phyloP scores from a whole-genome alignment of 768 basidiomycete genomes.

The Pleurotus platypus region DNA sequence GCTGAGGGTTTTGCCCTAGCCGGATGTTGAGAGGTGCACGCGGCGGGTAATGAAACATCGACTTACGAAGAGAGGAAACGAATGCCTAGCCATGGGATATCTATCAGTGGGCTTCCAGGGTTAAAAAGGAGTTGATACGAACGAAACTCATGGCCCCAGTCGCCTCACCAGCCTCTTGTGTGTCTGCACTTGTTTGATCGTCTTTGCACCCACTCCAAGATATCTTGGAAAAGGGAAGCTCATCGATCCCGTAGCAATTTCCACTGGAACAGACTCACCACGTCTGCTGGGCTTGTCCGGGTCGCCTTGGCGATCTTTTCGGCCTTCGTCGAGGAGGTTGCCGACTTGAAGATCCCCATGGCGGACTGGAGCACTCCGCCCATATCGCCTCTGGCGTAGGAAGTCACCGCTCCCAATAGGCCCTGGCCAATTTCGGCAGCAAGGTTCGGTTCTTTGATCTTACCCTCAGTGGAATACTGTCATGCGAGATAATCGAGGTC shows the following conservation, averaged over 20 bases:
- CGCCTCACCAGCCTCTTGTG: constrained; percentile 58
- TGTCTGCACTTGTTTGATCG: constrained; percentile 79
- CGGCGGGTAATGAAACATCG: neutral
- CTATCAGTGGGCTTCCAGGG: neutral
- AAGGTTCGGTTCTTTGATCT: constrained; percentile 90
- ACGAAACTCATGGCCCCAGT: constrained; percentile 83
- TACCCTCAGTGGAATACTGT: constrained; percentile 93
- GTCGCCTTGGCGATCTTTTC: constrained; percentile 56
- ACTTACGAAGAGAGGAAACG: constrained; percentile 49
- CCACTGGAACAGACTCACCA: constrained; percentile 44
- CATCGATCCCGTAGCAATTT: neutral
- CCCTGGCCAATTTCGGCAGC: constrained; percentile 86
- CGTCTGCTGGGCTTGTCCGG: constrained; percentile 84
- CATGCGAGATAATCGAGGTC: neutral
- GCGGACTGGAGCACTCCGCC: constrained; percentile 74
- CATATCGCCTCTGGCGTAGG: constrained; percentile 79
- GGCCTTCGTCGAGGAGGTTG: constrained; percentile 67
- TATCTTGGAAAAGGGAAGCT: constrained; percentile 40
- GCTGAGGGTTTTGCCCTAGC: constrained; percentile 40
- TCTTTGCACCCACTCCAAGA: constrained; percentile 83
- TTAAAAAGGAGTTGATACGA: constrained; percentile 18
- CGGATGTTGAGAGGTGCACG: neutral
- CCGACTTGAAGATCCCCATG: constrained; percentile 69
- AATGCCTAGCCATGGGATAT: constrained; percentile 43
- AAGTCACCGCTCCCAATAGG: constrained; percentile 69